Base-by-base conservation (phyloP, 2,329 filamentous ascomycete genomes). In the Talaromyces albobiverticillius region DNA sequence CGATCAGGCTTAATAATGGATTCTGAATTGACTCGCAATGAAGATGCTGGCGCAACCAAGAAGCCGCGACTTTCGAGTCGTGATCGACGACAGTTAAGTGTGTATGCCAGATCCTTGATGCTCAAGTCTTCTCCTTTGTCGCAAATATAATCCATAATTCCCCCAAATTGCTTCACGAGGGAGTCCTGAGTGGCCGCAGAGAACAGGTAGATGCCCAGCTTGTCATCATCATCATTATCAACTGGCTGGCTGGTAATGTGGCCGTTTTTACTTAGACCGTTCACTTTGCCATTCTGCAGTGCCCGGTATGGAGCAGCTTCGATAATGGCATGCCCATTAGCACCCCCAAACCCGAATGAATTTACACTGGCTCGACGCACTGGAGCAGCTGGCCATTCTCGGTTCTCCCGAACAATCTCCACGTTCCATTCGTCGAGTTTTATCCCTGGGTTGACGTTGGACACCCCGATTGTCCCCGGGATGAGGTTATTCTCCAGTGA, bases 401-500 rank as follows among this genome's bases (percentile, higher is more conserved):
- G 14, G 23, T 42, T 42, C 13, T 22, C n/a, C 20, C n/a, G 14
- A 3, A 42, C 40, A 42, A 42, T 42, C 10, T 42, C 40, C 7
- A 74, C 50, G 3, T 66, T 69, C 69, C 68, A 73, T 8, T 71
- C 62, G 3, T 67, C 59, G 1, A 69, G 57, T 2, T 62, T 63
- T 38, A 74, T 70, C 3, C 61, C 62, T 0, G 66, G 57, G 43
- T 77, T 78, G 1, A 64, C 60, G 76, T 3, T 75, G 73, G 10
- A n/a, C n/a, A n/a, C n/a, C n/a, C n/a, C n/a, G n/a, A n/a, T n/a
- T n/a, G n/a, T n/a, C n/a, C n/a, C n/a, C n/a, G 72, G 65, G 14
- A 77, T 69, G 13, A 75, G 66, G 0, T 70, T 70, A 42, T 72
- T 71, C 57, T 77, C 74, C 4, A 79, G 56, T 63, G 73, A 69